phyloP scores from a whole-genome alignment of 1,139 yeast genomes.

The Debaryomyces sp. region DNA sequence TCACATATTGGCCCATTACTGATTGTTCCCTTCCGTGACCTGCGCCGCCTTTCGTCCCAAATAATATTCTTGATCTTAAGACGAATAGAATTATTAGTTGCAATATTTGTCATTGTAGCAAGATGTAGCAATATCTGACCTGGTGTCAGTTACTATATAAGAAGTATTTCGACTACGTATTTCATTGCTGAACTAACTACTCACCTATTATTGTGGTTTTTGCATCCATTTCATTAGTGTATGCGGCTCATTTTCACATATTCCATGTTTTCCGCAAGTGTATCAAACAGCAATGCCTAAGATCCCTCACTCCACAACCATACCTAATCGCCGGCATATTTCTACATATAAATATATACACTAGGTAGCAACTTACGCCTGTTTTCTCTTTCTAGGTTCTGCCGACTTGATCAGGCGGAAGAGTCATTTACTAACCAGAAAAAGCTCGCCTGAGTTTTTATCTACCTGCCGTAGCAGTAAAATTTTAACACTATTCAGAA shows the following conservation, averaged over 20 bases:
- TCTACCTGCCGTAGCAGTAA: not conserved
- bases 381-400: not conserved
- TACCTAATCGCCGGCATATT: not conserved
- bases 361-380: not conserved
- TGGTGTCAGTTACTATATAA: not conserved
- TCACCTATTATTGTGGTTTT: conserved; percentile 4
- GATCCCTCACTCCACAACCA: not conserved
- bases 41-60: not conserved
- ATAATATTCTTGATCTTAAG: conserved; percentile 1
- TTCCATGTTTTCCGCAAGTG: not conserved
- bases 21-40: not conserved
- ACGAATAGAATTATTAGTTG: not conserved
- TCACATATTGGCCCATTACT: not conserved
- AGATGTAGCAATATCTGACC: conserved; percentile 3
- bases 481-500: not conserved
- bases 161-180: not conserved
- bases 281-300: not conserved
- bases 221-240: conserved; percentile 7
- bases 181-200: not conserved
- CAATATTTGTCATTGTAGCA: conserved; percentile 3
- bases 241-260: conserved; percentile 2
- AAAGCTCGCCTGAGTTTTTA: not conserved
- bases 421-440: not conserved
- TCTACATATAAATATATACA: not conserved
- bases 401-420: not conserved